phyloP scores from a whole-genome alignment of 2,329 filamentous ascomycete genomes.

The Sclerotinia glacialis region DNA sequence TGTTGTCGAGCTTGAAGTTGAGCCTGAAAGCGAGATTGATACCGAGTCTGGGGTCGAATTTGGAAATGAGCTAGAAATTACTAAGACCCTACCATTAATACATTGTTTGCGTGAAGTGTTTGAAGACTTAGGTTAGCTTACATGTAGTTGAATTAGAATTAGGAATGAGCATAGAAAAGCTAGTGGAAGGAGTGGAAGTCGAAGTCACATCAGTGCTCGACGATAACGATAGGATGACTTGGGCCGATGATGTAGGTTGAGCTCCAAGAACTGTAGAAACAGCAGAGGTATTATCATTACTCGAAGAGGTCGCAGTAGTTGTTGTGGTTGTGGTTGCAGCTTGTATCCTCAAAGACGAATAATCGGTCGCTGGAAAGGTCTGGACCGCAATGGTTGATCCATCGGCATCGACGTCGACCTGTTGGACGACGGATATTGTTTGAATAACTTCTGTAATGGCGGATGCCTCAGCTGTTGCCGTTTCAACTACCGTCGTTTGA shows the following conservation, averaged over 20 bases:
- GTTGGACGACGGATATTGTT: conserved; percentile 37
- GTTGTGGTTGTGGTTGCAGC: conserved; percentile 25
- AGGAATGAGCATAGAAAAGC: conserved; percentile 34
- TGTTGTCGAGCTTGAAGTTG: conserved; percentile 26
- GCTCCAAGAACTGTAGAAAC: conserved; percentile 13
- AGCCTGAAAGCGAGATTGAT: conserved; percentile 22
- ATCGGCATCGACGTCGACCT: conserved; percentile 36
- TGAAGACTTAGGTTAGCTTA: conserved; percentile 26
- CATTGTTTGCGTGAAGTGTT: conserved; percentile 13
- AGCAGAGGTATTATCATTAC: neutral
- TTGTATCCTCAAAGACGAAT: conserved; percentile 13
- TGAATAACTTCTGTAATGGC: conserved; percentile 33
- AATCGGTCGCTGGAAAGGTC: conserved; percentile 24
- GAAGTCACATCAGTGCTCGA: conserved; percentile 28
- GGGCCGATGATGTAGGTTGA: conserved; percentile 21
- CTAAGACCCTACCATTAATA: conserved; percentile 28
- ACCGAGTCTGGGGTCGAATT: conserved; percentile 14
- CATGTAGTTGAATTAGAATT: conserved; percentile 38
- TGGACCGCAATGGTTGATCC: conserved; percentile 33
- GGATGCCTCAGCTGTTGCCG: conserved; percentile 21
- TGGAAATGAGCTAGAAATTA: conserved; percentile 36
- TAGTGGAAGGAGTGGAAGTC: conserved; percentile 35
- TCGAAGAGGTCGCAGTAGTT: conserved; percentile 20
- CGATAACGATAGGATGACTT: conserved; percentile 29
- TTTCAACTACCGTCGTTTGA: conserved; percentile 20